A percentile compares a stretch with the other conserved stretches of the same genome.
These are phyloP conservation scores for Mortierella sp. DNA, from an alignment of 371 early-diverging fungal species.

Conservation along the genomic window DNA sequence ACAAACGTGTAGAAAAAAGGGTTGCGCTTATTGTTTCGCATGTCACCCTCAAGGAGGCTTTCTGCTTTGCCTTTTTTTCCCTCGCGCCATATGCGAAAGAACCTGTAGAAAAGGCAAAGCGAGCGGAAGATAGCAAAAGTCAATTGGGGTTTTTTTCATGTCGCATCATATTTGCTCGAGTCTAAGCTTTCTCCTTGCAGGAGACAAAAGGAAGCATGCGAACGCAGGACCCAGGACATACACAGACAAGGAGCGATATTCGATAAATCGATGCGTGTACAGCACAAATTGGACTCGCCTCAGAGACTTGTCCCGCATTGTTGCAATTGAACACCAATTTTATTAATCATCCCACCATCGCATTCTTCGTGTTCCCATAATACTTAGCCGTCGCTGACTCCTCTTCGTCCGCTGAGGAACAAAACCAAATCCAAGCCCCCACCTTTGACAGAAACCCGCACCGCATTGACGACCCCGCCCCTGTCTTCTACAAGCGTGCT, in stretches of 20 bases:
- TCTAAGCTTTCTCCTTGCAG: neutral
- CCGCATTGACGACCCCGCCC: neutral
- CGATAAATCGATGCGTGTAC: neutral
- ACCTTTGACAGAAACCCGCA: neutral
- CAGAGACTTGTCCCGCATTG: neutral
- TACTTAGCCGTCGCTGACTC: neutral
- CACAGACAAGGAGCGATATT: neutral
- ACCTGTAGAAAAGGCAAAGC: neutral
- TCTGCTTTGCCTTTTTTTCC: neutral
- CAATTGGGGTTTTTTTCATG: neutral
- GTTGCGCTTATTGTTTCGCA: neutral
- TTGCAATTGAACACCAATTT: neutral
- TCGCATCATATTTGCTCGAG: no score
- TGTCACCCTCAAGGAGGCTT: neutral
- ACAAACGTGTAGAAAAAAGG: neutral
- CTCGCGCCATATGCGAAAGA: neutral
- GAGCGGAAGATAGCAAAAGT: neutral
- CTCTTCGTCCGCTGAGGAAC: neutral
- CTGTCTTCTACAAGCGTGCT: conserved; percentile 17
- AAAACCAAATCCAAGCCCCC: neutral
- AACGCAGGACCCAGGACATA: neutral
- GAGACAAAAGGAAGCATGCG: neutral
- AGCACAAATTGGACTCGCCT: neutral
- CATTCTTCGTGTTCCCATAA: neutral
- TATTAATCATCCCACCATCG: neutral